Conservation (phyloP, 1,284 basidiomycete species). For the Pyrrhoderma lamaoense region DNA sequence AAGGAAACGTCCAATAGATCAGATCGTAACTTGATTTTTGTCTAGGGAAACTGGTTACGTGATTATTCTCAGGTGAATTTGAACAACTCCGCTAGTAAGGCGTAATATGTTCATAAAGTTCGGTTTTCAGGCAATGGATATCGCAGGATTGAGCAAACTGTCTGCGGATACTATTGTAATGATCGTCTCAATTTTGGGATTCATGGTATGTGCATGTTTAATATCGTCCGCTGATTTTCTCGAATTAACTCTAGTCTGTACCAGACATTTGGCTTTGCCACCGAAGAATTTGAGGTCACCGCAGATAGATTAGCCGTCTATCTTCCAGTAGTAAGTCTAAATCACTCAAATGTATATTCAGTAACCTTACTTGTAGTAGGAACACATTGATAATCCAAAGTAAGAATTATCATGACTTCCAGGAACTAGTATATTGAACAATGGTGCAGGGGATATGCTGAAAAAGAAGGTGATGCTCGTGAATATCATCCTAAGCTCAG, state of each 20-base stretch:
- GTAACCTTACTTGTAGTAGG: constrained; percentile 29
- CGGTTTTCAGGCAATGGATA: constrained; percentile 65
- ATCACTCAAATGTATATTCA: constrained; percentile 20
- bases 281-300: constrained; percentile 76
- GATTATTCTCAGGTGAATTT: constrained; percentile 49
- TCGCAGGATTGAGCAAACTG: constrained; percentile 57
- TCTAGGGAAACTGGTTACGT: constrained; percentile 57
- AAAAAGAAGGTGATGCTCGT: constrained; percentile 67
- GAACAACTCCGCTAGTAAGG: background rate
- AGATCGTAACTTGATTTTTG: constrained; percentile 15
- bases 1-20: background rate
- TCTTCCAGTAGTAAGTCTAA: constrained; percentile 51
- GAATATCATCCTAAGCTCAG: constrained; percentile 63
- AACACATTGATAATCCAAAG: constrained; percentile 77
- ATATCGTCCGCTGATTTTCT: too few relatives aligned
- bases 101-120: background rate
- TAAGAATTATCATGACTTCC: constrained; percentile 22
- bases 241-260: background rate
- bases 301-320: constrained; percentile 79
- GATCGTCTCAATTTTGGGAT: constrained; percentile 64
- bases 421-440: background rate
- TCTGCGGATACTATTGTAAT: constrained; percentile 66
- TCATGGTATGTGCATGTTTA: constrained; percentile 43
- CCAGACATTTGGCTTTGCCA: constrained; percentile 64
- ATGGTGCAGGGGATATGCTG: constrained; percentile 55